These are phyloP conservation scores for Serendipita sp. DNA, from an alignment of 768 basidiomycete species.

Conservation along the genomic window DNA sequence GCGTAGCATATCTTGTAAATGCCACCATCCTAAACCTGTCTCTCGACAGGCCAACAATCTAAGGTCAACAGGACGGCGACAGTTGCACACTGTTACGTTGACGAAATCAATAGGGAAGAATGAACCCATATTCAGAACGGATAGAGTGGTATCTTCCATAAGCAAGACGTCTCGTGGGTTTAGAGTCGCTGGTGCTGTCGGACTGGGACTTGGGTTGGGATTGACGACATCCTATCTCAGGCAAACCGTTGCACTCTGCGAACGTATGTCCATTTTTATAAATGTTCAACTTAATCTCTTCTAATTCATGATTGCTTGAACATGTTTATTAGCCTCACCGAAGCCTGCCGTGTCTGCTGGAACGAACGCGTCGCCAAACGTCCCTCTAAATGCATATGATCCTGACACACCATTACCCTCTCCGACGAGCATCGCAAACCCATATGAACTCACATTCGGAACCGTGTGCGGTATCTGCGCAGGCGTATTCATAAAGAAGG, in stretches of 20 bases:
- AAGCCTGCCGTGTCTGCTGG: background rate
- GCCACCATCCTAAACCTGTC: background rate
- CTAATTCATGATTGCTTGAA: too few relatives aligned
- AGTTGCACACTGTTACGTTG: background rate
- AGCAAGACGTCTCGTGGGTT: background rate
- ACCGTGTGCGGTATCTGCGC: constrained; percentile 78
- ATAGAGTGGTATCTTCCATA: background rate
- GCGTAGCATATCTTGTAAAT: background rate
- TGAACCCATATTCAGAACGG: background rate
- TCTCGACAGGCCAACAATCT: background rate
- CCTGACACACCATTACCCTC: constrained; percentile 22
- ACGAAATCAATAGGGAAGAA: background rate
- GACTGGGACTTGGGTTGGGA: background rate
- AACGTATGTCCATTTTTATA: background rate
- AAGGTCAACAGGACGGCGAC: background rate
- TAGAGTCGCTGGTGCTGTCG: background rate
- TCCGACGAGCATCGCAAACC: constrained; percentile 56
- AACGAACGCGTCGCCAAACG: background rate
- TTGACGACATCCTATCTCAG: background rate
- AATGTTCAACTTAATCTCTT: too few relatives aligned
- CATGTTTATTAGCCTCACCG: background rate
- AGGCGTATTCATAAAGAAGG: constrained; percentile 88
- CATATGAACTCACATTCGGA: constrained; percentile 75
- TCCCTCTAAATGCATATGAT: background rate
- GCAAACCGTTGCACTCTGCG: background rate